Base-by-base conservation (phyloP, 495 filamentous ascomycete genomes). In the Podospora anserina region DNA sequence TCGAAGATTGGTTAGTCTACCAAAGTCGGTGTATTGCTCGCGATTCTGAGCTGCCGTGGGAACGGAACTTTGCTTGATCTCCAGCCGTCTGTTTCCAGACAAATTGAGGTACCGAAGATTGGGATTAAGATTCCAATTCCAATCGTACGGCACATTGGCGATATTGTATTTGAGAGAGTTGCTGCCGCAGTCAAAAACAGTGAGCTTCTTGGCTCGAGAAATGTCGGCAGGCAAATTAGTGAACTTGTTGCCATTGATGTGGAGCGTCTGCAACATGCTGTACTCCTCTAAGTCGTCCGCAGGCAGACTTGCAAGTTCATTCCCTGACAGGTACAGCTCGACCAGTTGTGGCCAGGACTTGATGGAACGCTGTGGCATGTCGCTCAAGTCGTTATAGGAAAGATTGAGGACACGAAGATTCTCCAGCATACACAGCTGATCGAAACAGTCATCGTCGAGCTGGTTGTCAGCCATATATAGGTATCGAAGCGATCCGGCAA, bases 81-180 rank as follows among this genome's bases (percentile, higher is more conserved):
- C 96, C 55, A 99, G 79, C 34, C 94, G 89, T 78, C 97, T 96
- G 82, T 99, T 99, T 27, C 96, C 95, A 6, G 94, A 97, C 68
- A 99, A 86, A 73, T 97, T 99, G 68, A 99, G 89, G 73, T 96
- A 98, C 69, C 93, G 91, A 66, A 99, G 82, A 69, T 96, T 94
- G 53, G 90, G 89, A 69, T 98, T 99, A 86, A 94, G 92, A 77
- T 97, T 98, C 95, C 95, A 99, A 73, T 99, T 99, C 95, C 95
- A 99, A 76, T 99, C 95, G 74, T 99, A 99, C 0, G 96, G 95
- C 86, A 96, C 97, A 75, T 99, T 99, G 28, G 93, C 95, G 44
- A 99, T 94, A 75, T 99, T 99, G 83, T 99, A 99, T 77, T 97
- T 99, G 59, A 99, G 84, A n/a, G 85, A 86, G 73, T 99, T 99